These are phyloP conservation scores for Cladosporium sp. DNA, from an alignment of 2,329 filamentous ascomycete species.

Conservation along the genomic window DNA sequence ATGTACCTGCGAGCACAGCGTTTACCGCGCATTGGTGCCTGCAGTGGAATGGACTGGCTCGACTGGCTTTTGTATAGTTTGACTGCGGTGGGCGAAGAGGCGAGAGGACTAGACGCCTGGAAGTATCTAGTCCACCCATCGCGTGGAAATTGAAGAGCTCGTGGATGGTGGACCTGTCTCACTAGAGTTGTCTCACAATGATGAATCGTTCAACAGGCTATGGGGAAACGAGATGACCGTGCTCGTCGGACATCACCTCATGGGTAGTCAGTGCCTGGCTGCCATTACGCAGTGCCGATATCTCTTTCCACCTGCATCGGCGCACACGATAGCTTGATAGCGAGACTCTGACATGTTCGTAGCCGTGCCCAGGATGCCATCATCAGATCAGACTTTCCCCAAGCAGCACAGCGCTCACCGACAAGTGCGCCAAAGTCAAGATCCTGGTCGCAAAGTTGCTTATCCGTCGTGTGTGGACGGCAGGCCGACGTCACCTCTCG, in stretches of 20 bases:
- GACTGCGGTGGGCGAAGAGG: not conserved
- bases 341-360: not conserved
- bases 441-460: slow-evolving; percentile 12
- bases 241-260: not conserved
- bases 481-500: slow-evolving; percentile 1
- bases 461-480: not conserved
- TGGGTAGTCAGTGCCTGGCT: not conserved
- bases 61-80: not conserved
- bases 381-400: slow-evolving; percentile 4
- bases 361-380: not conserved
- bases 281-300: not conserved
- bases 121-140: not conserved
- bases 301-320: not conserved
- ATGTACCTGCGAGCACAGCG: slow-evolving; percentile 8
- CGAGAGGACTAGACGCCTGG: not conserved
- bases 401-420: slow-evolving; percentile 14
- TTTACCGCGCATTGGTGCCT: slow-evolving; percentile 8
- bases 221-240: not conserved
- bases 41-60: slow-evolving; percentile 1
- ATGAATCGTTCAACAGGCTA: not conserved
- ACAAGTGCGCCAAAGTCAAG: not conserved
- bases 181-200: slow-evolving; percentile 3
- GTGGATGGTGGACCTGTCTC: slow-evolving; percentile 7
- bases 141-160: slow-evolving; percentile 10
- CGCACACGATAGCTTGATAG: slow-evolving; percentile 2